A percentile compares a stretch with the other conserved stretches of the same genome.
Conservation (phyloP, 306 rosid genomes). For the Senna tora region DNA sequence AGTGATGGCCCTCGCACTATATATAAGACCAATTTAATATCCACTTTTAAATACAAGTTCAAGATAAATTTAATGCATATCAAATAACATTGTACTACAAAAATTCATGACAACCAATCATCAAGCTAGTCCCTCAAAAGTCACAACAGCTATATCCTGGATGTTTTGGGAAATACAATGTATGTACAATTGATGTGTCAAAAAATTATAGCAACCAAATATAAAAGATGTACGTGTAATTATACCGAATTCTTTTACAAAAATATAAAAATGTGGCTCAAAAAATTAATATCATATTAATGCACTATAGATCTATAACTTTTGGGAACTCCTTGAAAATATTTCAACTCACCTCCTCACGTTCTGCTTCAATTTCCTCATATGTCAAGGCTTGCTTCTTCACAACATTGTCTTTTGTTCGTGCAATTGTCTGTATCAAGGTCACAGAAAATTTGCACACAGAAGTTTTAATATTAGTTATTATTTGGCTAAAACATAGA, state of each 20-base stretch:
- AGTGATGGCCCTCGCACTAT: not conserved
- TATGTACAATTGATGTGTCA: constrained; percentile 11
- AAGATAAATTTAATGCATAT: constrained; percentile 4
- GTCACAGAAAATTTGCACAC: constrained; percentile 30
- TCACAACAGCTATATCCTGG: constrained; percentile 9
- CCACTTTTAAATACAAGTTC: not conserved
- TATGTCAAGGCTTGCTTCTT: constrained; percentile 97
- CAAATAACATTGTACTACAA: not conserved
- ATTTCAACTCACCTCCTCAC: constrained; percentile 76
- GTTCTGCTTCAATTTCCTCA: constrained; percentile 97
- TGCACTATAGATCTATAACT: constrained; percentile 18
- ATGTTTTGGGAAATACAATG: constrained; percentile 24
- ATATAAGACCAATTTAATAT: constrained; percentile 3
- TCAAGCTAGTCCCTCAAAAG: constrained; percentile 18
- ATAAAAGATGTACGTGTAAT: not conserved
- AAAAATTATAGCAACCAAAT: not conserved
- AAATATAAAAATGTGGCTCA: constrained; percentile 20
- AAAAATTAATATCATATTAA: not conserved
- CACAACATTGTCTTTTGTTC: constrained; percentile 87
- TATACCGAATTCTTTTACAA: not conserved
- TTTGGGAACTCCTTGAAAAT: constrained; percentile 13
- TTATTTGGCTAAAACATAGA: not conserved
- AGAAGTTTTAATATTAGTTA: not conserved
- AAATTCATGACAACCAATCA: not conserved
- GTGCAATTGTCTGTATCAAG: constrained; percentile 66